Conservation (phyloP, 495 filamentous ascomycete genomes). For the Hyaloscypha hepaticicola region DNA sequence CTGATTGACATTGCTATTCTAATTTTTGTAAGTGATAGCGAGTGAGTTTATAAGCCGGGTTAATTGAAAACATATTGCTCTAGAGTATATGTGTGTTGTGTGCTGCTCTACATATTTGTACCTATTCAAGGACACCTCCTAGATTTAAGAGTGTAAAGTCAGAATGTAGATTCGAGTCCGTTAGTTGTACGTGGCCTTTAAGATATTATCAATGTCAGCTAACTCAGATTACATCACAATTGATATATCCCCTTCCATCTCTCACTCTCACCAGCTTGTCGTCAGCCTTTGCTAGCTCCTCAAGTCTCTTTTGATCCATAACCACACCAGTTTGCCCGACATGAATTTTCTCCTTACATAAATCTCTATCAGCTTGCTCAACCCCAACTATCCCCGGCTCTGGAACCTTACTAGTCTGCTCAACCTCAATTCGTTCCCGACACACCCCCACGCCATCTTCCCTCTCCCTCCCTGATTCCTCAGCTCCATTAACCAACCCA, state of each 20-base stretch:
- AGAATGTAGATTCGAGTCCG: not conserved
- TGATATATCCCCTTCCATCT: slow-evolving; percentile 3
- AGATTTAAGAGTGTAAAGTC: too few species aligned
- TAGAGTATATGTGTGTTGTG: too few species aligned
- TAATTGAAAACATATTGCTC: too few species aligned
- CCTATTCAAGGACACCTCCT: too few species aligned
- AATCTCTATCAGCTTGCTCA: not conserved
- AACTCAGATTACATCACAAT: not conserved
- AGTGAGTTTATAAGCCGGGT: too few species aligned
- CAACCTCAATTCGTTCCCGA: too few species aligned
- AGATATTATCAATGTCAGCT: not conserved
- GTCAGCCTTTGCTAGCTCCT: slow-evolving; percentile 1
- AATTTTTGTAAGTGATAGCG: not conserved
- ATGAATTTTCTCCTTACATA: not conserved
- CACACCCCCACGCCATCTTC: too few species aligned
- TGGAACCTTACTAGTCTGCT: too few species aligned
- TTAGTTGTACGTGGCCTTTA: not conserved
- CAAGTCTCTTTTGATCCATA: not conserved
- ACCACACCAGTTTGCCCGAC: not conserved
- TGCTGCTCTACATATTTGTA: too few species aligned
- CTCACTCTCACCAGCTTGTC: not conserved
- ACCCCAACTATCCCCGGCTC: not conserved
- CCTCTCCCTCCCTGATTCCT: too few species aligned
- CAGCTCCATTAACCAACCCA: not conserved
- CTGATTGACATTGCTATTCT: not conserved